phyloP scores from a whole-genome alignment of 371 early-diverging fungal genomes.

The Mortierella sp. region DNA sequence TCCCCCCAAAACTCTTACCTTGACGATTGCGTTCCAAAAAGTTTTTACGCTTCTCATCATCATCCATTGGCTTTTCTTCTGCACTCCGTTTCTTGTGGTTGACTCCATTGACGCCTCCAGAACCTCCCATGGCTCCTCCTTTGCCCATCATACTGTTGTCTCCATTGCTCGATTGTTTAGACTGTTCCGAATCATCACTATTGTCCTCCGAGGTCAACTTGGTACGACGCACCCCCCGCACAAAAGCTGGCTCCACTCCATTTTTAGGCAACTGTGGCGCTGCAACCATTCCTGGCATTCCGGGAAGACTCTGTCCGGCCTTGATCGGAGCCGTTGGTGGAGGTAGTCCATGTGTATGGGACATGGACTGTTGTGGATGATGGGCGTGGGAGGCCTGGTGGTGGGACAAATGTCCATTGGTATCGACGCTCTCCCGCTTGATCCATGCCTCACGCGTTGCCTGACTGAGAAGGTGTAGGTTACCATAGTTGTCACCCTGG shows the following conservation, averaged over 20 bases:
- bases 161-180: conserved; percentile 14
- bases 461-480: conserved; percentile 36
- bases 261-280: conserved; percentile 8
- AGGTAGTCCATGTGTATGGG: conserved; percentile 3
- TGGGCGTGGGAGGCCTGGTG: conserved; percentile 1
- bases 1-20: conserved; percentile 61
- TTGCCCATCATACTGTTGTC: conserved; percentile 6
- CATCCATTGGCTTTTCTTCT: conserved; percentile 58
- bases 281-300: conserved; percentile 20
- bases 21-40: conserved; percentile 88
- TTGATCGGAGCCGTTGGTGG: conserved; percentile 4
- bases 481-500: conserved; percentile 26
- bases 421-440: conserved; percentile 34
- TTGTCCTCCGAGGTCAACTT: conserved; percentile 33
- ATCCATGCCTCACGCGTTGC: conserved; percentile 33
- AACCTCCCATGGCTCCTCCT: background rate
- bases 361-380: conserved; percentile 4
- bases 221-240: conserved; percentile 11
- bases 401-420: conserved; percentile 15
- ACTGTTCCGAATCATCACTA: conserved; percentile 35
- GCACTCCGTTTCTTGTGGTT: conserved; percentile 24
- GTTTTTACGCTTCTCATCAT: conserved; percentile 76
- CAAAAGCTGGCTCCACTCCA: conserved; percentile 5
- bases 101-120: background rate
- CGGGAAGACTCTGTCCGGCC: conserved; percentile 9